Conservation (phyloP, 306 rosid genomes). For the Lathyrus aphaca region DNA sequence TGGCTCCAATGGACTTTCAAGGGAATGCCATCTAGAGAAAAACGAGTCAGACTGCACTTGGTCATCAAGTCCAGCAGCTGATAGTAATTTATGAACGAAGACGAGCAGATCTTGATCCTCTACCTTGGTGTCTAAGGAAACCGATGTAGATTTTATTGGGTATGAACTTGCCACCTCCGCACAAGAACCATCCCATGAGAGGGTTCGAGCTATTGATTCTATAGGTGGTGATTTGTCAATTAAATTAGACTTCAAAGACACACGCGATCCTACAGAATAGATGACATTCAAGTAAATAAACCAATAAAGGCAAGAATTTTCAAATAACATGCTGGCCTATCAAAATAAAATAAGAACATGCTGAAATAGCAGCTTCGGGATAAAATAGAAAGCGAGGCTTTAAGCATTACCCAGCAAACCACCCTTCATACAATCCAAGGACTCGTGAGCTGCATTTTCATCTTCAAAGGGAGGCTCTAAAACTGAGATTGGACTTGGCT, state of each 20-base stretch:
- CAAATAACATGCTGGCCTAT: neutral
- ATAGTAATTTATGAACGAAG: conserved; percentile 62
- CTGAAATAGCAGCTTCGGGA: conserved; percentile 21
- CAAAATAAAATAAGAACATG: neutral
- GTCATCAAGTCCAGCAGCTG: conserved; percentile 68
- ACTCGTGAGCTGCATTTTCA: conserved; percentile 54
- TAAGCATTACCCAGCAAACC: conserved; percentile 58
- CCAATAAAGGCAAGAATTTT: conserved; percentile 3
- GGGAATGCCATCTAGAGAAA: conserved; percentile 74
- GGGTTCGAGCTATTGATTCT: conserved; percentile 87
- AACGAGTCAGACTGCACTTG: conserved; percentile 53
- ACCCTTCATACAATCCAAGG: conserved; percentile 53
- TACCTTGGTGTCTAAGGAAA: conserved; percentile 53
- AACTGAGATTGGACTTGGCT: conserved; percentile 96
- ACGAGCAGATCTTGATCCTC: conserved; percentile 72
- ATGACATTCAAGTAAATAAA: conserved; percentile 19
- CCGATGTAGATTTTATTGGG: conserved; percentile 55
- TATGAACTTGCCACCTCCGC: conserved; percentile 62
- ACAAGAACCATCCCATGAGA: conserved; percentile 78
- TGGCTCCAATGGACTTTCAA: conserved; percentile 77
- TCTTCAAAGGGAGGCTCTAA: conserved; percentile 81
- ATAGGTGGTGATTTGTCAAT: conserved; percentile 98
- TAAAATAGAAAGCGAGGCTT: conserved; percentile 12
- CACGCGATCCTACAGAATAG: conserved; percentile 54
- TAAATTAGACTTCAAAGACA: conserved; percentile 65